A percentile compares a stretch with the other conserved stretches of the same genome.
Evolutionary conservation across 179 eudicot species (phyloP).

Genomic region (Heliamphora ciliata): DNA sequence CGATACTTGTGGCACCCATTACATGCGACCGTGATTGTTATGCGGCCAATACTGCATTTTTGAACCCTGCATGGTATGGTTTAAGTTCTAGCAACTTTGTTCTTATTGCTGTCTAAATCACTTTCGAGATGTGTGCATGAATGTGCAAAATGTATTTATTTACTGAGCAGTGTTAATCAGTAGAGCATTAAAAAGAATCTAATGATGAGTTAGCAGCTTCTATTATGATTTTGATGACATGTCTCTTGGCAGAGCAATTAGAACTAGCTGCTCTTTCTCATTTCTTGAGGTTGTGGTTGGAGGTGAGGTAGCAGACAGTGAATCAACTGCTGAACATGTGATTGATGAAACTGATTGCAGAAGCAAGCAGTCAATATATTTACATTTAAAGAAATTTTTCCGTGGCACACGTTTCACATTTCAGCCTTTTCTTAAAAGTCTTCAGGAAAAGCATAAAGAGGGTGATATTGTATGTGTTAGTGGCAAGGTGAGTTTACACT

Average conservation of each 20-base stretch:
- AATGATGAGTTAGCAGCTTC: neutral
- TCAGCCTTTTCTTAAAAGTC: slow-evolving; percentile 56
- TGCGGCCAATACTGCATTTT: neutral
- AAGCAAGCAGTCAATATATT: slow-evolving; percentile 44
- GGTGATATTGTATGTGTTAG: slow-evolving; percentile 89
- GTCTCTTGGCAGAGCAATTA: slow-evolving; percentile 58
- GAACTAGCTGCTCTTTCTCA: slow-evolving; percentile 60
- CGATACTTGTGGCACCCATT: neutral
- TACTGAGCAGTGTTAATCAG: neutral
- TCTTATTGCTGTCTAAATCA: neutral
- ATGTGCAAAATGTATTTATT: neutral
- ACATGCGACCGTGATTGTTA: neutral
- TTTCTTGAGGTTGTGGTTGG: slow-evolving; percentile 80
- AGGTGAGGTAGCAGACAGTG: slow-evolving; percentile 52
- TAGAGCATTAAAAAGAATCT: neutral
- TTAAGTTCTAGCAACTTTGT: neutral
- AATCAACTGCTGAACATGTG: slow-evolving; percentile 32
- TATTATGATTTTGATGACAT: neutral
- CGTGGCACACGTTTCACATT: slow-evolving; percentile 80
- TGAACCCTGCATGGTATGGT: neutral
- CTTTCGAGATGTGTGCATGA: slow-evolving; percentile 5
- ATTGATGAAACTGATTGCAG: slow-evolving; percentile 27
- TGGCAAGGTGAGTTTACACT: slow-evolving; percentile 69
- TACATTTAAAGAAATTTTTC: slow-evolving; percentile 80
- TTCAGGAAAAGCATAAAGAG: slow-evolving; percentile 62